phyloP scores from a whole-genome alignment of 2,329 filamentous ascomycete genomes.

The Trichoderma sp. region DNA sequence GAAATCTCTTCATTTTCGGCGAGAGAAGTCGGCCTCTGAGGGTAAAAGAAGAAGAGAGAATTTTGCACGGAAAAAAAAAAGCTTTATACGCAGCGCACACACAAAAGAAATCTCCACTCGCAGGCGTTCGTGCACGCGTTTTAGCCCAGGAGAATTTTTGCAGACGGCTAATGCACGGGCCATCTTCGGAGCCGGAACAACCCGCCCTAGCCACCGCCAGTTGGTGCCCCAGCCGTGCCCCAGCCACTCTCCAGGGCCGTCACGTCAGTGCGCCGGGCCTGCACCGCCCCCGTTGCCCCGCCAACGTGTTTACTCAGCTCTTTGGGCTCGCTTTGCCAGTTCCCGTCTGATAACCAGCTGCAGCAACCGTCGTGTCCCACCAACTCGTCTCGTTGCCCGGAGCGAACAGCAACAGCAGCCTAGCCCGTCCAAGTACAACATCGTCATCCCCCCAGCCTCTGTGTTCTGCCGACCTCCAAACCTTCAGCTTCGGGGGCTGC shows the following conservation, averaged over 20 bases:
- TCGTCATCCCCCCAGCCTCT: conserved; percentile 22
- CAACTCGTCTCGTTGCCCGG: conserved; percentile 27
- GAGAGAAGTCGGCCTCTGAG: conserved; percentile 2
- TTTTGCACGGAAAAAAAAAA: conserved; percentile 2
- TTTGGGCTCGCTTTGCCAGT: conserved; percentile 27
- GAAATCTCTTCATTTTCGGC: background rate
- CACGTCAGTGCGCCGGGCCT: conserved; percentile 19
- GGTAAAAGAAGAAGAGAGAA: conserved; percentile 22
- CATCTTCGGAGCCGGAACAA: conserved; percentile 15
- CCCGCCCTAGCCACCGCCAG: conserved; percentile 8
- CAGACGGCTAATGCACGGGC: conserved; percentile 18
- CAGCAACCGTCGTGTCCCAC: conserved; percentile 27
- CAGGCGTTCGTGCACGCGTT: conserved; percentile 10
- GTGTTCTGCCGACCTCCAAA: background rate
- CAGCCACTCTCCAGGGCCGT: background rate
- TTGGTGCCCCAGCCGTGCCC: conserved; percentile 4
- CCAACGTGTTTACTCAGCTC: conserved; percentile 39
- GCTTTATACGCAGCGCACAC: background rate
- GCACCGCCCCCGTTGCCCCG: conserved; percentile 36
- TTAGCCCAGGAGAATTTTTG: conserved; percentile 7
- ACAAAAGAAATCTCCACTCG: background rate
- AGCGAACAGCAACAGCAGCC: conserved; percentile 23
- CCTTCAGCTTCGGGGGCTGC: conserved; percentile 18
- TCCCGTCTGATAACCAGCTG: conserved; percentile 16
- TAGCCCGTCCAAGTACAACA: conserved; percentile 17